Evolutionary conservation across 495 filamentous ascomycete species (phyloP), one percentile per base, ranked within the genome.

Genomic region (Trichoderma erinaceum): DNA sequence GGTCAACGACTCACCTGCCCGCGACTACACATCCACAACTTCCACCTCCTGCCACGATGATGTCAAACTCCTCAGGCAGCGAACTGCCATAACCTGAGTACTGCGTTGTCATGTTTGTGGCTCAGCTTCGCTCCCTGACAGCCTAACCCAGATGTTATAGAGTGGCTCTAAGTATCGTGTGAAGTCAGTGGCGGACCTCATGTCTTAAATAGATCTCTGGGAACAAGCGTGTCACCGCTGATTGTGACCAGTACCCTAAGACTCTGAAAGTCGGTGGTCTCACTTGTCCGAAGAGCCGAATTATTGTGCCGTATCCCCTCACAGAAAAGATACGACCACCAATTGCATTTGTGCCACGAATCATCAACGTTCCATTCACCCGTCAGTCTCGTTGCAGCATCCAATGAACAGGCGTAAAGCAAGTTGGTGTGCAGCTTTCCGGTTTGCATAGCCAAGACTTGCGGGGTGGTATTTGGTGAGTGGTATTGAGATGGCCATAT

Each of bases 21-120:
- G 90, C 90, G 69, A 92, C 87, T 46, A 93, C 91, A 76, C 89
- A 92, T 23, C 88, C 89, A 68, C 86, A 83, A 69, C 87, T 89
- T 38, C 82, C 79, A 74, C 90, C 91, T 70, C 90, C 91, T 73
- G 87, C 89, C 67, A 94, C 88, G 71, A 94, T 93, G 69, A 94
- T 91, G 73, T 94, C 90, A 70, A 92, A 89, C 78, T 93, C 90
- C 41, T 90, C 87, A 23, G 85, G 85, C 56, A 86, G 75, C 8
- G 27, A 32, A 25, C 56, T 61, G 13, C 56, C 56, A 61, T 61
- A 15, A 0, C 56, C 56, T 12, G 23, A 61, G 16, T 27, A 61
- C 13, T 61, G 56, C 12, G 56, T 29, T 61, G 56, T 15, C 56
- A 61, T 61, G 12, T 15, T 61, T 12, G 18, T 25, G 11, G 29